Conservation (phyloP, 805 yeast genomes). For the Myxozyma neglecta region DNA sequence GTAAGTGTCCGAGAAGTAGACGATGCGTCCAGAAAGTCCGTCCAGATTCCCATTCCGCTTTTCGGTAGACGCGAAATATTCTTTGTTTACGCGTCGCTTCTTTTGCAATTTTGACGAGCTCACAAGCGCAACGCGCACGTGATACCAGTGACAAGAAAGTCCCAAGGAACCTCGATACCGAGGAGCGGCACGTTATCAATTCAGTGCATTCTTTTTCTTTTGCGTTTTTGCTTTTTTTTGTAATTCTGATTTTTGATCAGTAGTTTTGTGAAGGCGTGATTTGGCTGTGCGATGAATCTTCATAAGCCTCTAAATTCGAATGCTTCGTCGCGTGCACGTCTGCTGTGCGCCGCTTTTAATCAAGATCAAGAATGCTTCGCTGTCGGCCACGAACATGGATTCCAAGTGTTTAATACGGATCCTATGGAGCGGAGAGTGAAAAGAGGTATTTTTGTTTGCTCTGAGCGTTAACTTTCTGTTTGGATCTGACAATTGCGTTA, state of each 20-base stretch:
- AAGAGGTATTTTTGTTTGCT: slow-evolving; percentile 42
- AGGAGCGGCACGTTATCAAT: too few relatives aligned
- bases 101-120: too few relatives aligned
- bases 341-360: slow-evolving; percentile 69
- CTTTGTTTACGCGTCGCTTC: too few relatives aligned
- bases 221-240: not conserved
- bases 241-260: not conserved
- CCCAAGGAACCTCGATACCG: too few relatives aligned
- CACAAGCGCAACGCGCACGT: too few relatives aligned
- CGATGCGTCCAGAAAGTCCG: slow-evolving; percentile 16
- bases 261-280: not conserved
- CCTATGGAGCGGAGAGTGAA: slow-evolving; percentile 78
- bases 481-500: not conserved
- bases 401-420: slow-evolving; percentile 79
- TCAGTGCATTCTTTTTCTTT: too few relatives aligned
- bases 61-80: too few relatives aligned
- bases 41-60: slow-evolving; percentile 14
- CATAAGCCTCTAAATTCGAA: slow-evolving; percentile 26
- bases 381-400: slow-evolving; percentile 75
- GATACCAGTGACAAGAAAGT: too few relatives aligned
- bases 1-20: not conserved
- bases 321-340: slow-evolving; percentile 31
- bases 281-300: slow-evolving; percentile 21
- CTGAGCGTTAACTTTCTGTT: too few relatives aligned
- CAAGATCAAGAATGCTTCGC: slow-evolving; percentile 92